A percentile compares a stretch with the other conserved stretches of the same genome.
These are phyloP conservation scores for Microdochium paspali DNA, from an alignment of 2,329 filamentous ascomycete genomes.

Conservation along the genomic window DNA sequence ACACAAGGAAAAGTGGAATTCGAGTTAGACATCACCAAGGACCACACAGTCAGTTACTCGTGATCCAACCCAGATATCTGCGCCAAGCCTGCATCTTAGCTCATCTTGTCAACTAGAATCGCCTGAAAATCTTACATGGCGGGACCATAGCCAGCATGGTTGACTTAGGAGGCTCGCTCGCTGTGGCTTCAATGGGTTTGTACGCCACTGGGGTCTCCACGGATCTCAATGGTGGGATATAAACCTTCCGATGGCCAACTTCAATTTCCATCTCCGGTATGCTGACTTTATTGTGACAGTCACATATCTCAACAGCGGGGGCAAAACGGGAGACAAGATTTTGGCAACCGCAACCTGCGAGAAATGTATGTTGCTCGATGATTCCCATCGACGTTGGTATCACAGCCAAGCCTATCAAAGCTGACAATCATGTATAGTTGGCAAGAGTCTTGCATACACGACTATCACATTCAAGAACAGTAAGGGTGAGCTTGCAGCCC, in stretches of 20 bases:
- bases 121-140: constrained; percentile 66
- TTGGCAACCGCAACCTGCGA: constrained; percentile 49
- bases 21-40: constrained; percentile 63
- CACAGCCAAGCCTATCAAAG: neutral
- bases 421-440: constrained; percentile 30
- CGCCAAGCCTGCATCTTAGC: constrained; percentile 1
- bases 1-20: constrained; percentile 62
- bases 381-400: neutral
- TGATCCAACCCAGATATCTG: neutral
- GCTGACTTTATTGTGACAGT: constrained; percentile 28
- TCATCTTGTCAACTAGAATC: constrained; percentile 44
- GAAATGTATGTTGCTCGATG: constrained; percentile 39
- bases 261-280: neutral
- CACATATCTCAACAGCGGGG: constrained; percentile 52
- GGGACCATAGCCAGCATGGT: constrained; percentile 72
- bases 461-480: constrained; percentile 48
- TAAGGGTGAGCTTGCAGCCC: constrained; percentile 49
- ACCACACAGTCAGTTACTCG: constrained; percentile 56
- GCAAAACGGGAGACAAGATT: constrained; percentile 45
- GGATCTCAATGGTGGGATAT: constrained; percentile 47
- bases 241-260: neutral
- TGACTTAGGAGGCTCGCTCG: constrained; percentile 55
- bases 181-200: constrained; percentile 53
- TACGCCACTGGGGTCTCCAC: constrained; percentile 57
- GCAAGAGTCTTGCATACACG: constrained; percentile 55